A percentile compares a stretch with the other conserved stretches of the same genome.
These are phyloP conservation scores for Aspergillus costaricaensis DNA, from an alignment of 2,329 filamentous ascomycete genomes.

Conservation along the genomic window DNA sequence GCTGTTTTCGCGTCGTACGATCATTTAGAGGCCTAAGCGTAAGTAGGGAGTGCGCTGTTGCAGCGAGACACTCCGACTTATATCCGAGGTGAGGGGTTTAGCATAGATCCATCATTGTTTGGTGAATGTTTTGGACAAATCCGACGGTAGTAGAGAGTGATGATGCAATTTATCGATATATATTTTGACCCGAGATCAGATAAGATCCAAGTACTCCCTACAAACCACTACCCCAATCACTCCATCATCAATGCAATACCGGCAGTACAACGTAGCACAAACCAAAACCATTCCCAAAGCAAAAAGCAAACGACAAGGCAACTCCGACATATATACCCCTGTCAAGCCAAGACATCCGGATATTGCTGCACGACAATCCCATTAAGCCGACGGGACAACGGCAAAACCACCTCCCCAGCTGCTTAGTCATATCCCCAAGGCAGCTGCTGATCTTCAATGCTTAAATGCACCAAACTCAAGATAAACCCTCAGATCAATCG, in stretches of 20 bases:
- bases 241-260: background rate
- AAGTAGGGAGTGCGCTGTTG: too few species aligned
- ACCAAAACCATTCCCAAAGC: background rate
- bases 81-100: too few species aligned
- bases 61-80: too few species aligned
- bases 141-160: too few species aligned
- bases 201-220: background rate
- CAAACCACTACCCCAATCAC: background rate
- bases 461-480: constrained; percentile 1
- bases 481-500: background rate
- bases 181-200: background rate
- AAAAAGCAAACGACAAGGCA: background rate
- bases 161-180: background rate
- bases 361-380: background rate
- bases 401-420: background rate
- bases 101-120: too few species aligned
- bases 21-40: too few species aligned
- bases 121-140: too few species aligned
- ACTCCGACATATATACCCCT: background rate
- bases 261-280: background rate
- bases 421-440: background rate
- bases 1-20: too few species aligned
- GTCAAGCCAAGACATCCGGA: background rate
- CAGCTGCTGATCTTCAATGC: background rate
- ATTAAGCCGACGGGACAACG: constrained; percentile 5